Evolutionary conservation across 371 early-diverging fungal genomes (phyloP).

Genomic region (Mortierella sp.): DNA sequence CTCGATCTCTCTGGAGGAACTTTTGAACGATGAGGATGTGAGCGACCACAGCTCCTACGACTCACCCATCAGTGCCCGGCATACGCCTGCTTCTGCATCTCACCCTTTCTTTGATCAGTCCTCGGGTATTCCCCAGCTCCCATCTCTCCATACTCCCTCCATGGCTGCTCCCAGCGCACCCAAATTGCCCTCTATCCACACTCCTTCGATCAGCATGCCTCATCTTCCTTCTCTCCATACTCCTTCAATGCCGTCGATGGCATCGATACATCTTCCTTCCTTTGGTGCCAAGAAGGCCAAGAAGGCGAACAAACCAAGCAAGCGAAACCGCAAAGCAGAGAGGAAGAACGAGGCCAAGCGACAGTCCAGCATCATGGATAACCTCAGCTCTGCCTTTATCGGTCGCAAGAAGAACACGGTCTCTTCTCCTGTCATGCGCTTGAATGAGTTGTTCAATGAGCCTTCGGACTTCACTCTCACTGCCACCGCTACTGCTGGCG

Average conservation of each 20-base stretch:
- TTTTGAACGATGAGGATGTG: neutral
- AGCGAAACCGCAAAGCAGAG: slow-evolving; percentile 38
- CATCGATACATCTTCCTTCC: slow-evolving; percentile 10
- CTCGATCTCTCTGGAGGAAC: neutral
- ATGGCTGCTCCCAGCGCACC: neutral
- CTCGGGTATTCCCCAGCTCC: neutral
- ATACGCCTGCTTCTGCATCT: neutral
- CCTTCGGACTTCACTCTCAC: neutral
- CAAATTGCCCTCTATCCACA: neutral
- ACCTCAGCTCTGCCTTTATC: slow-evolving; percentile 17
- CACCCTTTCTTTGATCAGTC: neutral
- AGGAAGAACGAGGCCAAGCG: slow-evolving; percentile 22
- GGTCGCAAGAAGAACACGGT: slow-evolving; percentile 41
- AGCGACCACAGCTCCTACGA: neutral
- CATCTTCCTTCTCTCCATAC: neutral
- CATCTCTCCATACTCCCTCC: neutral
- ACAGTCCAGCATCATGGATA: slow-evolving; percentile 20
- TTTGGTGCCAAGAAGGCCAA: neutral
- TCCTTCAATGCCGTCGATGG: slow-evolving; percentile 5
- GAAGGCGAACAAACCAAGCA: slow-evolving; percentile 1
- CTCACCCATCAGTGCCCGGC: neutral
- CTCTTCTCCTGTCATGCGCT: slow-evolving; percentile 27
- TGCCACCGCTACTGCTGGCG: neutral
- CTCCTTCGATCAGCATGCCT: too few species aligned
- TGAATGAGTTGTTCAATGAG: slow-evolving; percentile 33